phyloP scores from a whole-genome alignment of 164 flowering plant genomes.

The Dillenia suffruticosa region DNA sequence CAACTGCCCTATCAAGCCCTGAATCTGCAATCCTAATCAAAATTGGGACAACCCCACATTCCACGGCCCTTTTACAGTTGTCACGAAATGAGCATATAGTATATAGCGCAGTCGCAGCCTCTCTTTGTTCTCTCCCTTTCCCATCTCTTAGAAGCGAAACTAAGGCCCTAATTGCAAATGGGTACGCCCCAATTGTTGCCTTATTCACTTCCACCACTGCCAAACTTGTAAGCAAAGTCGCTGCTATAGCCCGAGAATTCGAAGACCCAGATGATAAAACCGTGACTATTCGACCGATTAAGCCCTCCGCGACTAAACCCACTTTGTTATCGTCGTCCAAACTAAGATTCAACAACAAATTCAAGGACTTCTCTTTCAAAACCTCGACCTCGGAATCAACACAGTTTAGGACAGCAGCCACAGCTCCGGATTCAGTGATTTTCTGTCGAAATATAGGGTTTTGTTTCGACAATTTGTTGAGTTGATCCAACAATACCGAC shows the following conservation, averaged over 20 bases:
- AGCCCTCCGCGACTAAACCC: conserved; percentile 94
- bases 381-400: conserved; percentile 34
- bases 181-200: conserved; percentile 85
- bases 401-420: conserved; percentile 57
- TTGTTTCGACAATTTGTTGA: conserved; percentile 49
- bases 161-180: conserved; percentile 53
- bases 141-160: conserved; percentile 56
- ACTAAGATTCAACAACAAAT: conserved; percentile 65
- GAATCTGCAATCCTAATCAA: conserved; percentile 40
- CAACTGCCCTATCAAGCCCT: conserved; percentile 82
- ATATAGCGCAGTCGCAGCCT: conserved; percentile 89
- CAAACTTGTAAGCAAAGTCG: conserved; percentile 80
- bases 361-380: conserved; percentile 59
- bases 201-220: conserved; percentile 96
- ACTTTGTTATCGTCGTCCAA: conserved; percentile 90
- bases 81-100: conserved; percentile 75
- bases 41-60: conserved; percentile 61
- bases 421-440: conserved; percentile 75
- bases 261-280: conserved; percentile 42
- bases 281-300: conserved; percentile 49
- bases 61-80: conserved; percentile 64
- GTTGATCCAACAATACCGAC: conserved; percentile 49
- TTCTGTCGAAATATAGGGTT: conserved; percentile 47
- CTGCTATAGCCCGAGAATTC: conserved; percentile 70
- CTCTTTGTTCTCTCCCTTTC: conserved; percentile 65